These are phyloP conservation scores for Luvunga scandens DNA, from an alignment of 345 rosid species.

Conservation along the genomic window DNA sequence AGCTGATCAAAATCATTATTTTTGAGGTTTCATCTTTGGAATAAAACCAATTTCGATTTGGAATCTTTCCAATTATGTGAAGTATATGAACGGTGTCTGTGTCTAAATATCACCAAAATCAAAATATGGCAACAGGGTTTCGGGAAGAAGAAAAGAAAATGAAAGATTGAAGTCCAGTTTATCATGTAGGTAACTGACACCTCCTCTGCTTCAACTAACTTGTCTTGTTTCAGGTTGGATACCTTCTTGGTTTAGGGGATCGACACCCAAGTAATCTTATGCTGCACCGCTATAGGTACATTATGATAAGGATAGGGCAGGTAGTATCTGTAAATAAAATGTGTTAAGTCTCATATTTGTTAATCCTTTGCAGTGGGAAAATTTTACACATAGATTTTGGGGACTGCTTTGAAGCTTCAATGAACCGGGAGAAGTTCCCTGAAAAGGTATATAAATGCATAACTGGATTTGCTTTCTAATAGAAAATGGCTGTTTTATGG, in stretches of 20 bases:
- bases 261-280: constrained; percentile 98
- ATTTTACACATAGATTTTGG: constrained; percentile 99
- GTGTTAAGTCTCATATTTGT: constrained; percentile 12
- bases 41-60: not conserved
- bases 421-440: constrained; percentile 98
- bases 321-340: not conserved
- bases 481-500: not conserved
- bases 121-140: not conserved
- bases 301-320: not conserved
- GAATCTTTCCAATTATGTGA: not conserved
- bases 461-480: not conserved
- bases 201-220: not conserved
- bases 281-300: constrained; percentile 86
- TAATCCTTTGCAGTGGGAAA: constrained; percentile 67
- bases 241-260: constrained; percentile 99
- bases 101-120: not conserved
- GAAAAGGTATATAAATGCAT: constrained; percentile 60
- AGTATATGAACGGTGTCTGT: not conserved
- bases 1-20: not conserved
- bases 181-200: not conserved
- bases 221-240: constrained; percentile 74
- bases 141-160: not conserved
- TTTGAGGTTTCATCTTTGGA: not conserved
- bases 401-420: constrained; percentile 98
- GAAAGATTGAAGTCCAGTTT: not conserved